Conservation (phyloP, 176 grass and related monocot genomes). For the Phoenix dactylifera region DNA sequence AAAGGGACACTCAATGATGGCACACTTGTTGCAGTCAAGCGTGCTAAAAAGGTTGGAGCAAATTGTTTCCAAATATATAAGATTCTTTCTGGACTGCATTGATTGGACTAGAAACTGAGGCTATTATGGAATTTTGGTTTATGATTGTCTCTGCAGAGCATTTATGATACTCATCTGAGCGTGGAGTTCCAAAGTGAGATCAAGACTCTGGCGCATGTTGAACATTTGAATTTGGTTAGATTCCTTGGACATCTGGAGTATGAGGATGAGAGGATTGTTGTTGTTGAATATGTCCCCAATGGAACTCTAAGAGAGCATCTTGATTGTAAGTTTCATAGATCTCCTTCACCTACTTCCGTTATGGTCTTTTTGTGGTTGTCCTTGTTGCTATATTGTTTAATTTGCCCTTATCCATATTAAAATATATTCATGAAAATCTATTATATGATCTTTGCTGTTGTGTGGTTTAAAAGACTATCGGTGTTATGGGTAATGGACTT, state of each 20-base stretch:
- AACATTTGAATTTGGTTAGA: constrained; percentile 66
- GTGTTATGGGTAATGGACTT: not conserved
- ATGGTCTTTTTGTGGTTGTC: too few species aligned
- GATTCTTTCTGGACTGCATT: not conserved
- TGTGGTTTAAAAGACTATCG: too few species aligned
- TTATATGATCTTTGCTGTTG: too few species aligned
- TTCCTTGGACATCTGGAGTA: constrained; percentile 77
- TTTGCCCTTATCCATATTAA: too few species aligned
- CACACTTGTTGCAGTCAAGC: constrained; percentile 71
- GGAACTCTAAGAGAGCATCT: constrained; percentile 83
- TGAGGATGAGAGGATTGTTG: constrained; percentile 60
- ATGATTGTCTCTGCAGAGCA: constrained; percentile 21
- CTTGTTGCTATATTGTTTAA: too few species aligned
- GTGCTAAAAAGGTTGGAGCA: constrained; percentile 43
- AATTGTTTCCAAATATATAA: not conserved
- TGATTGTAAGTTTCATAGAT: constrained; percentile 32
- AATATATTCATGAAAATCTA: too few species aligned
- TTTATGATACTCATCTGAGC: constrained; percentile 45
- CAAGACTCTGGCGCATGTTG: constrained; percentile 55
- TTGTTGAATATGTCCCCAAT: constrained; percentile 84
- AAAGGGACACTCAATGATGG: constrained; percentile 67
- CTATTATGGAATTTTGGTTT: constrained; percentile 4
- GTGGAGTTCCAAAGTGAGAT: constrained; percentile 87
- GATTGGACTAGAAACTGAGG: not conserved
- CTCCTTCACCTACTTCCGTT: not conserved